Percentiles rank a stretch among this genome's conserved stretches.
These are phyloP conservation scores for Cenchrus americanus DNA, from an alignment of 176 grass and related monocot species.

Conservation along the genomic window DNA sequence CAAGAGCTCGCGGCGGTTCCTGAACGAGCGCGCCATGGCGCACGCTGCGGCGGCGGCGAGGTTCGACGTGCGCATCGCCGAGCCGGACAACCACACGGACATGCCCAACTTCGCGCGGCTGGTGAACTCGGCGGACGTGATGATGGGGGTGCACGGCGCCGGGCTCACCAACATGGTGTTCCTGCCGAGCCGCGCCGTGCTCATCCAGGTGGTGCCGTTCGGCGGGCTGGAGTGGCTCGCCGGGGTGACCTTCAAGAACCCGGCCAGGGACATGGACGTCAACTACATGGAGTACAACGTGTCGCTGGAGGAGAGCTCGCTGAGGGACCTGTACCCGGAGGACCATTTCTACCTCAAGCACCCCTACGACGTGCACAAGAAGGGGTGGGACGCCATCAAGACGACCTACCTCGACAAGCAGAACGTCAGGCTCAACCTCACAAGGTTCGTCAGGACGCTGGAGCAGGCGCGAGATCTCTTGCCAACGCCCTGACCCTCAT, in stretches of 20 bases:
- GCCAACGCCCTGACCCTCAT: not conserved
- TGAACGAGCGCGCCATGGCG: slow-evolving; percentile 69
- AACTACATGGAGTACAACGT: slow-evolving; percentile 83
- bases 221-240: slow-evolving; percentile 57
- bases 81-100: slow-evolving; percentile 57
- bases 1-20: slow-evolving; percentile 53
- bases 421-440: slow-evolving; percentile 65
- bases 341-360: slow-evolving; percentile 62
- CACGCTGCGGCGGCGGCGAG: slow-evolving; percentile 42
- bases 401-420: slow-evolving; percentile 63
- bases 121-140: slow-evolving; percentile 73
- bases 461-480: slow-evolving; percentile 42
- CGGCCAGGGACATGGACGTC: slow-evolving; percentile 53
- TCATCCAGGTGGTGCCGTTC: slow-evolving; percentile 71
- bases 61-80: slow-evolving; percentile 72
- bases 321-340: slow-evolving; percentile 57
- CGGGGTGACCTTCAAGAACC: slow-evolving; percentile 52
- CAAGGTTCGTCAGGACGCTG: slow-evolving; percentile 47
- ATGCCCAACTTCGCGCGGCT: slow-evolving; percentile 55
- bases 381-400: slow-evolving; percentile 55
- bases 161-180: slow-evolving; percentile 77
- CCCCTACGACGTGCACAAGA: slow-evolving; percentile 54
- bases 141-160: slow-evolving; percentile 78
- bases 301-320: slow-evolving; percentile 67
- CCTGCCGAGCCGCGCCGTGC: slow-evolving; percentile 65